phyloP scores from a whole-genome alignment of 179 eudicot genomes.

The Spinacia oleracea region DNA sequence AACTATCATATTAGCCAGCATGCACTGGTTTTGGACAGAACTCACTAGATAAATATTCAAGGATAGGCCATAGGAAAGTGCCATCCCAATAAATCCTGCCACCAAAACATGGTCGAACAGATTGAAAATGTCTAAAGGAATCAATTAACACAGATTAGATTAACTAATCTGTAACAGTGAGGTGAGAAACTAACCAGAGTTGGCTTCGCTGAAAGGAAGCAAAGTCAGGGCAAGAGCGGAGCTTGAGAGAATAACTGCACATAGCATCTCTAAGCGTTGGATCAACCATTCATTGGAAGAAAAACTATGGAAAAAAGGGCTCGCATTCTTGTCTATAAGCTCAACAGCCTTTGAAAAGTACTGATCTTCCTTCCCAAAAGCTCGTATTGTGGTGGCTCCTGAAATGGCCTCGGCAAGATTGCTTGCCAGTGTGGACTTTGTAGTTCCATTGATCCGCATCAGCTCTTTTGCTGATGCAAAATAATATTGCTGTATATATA shows the following conservation, averaged over 20 bases:
- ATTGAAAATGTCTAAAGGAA: neutral
- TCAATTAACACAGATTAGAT: neutral
- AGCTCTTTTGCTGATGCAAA: conserved; percentile 61
- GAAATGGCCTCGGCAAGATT: conserved; percentile 57
- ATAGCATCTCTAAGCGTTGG: conserved; percentile 49
- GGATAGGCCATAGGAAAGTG: conserved; percentile 59
- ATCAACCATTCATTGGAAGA: conserved; percentile 61
- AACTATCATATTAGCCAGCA: conserved; percentile 41
- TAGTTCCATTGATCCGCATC: conserved; percentile 66
- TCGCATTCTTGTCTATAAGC: conserved; percentile 43
- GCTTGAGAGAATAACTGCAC: conserved; percentile 44
- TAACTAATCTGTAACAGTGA: neutral
- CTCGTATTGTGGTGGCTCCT: conserved; percentile 57
- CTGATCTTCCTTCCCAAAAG: conserved; percentile 54
- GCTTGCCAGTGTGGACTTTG: conserved; percentile 55
- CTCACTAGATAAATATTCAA: conserved; percentile 37
- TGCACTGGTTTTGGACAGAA: conserved; percentile 45
- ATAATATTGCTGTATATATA: conserved; percentile 45
- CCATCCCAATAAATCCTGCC: conserved; percentile 59
- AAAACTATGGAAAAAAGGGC: conserved; percentile 35
- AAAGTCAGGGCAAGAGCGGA: conserved; percentile 45
- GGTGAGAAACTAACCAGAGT: conserved; percentile 35
- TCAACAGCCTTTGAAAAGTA: conserved; percentile 41
- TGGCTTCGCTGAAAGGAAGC: conserved; percentile 30
- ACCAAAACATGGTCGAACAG: neutral